A percentile compares a stretch with the other conserved stretches of the same genome.
phyloP scores from a whole-genome alignment of 2,329 filamentous ascomycete species.

The Periconia macrospinosa region DNA sequence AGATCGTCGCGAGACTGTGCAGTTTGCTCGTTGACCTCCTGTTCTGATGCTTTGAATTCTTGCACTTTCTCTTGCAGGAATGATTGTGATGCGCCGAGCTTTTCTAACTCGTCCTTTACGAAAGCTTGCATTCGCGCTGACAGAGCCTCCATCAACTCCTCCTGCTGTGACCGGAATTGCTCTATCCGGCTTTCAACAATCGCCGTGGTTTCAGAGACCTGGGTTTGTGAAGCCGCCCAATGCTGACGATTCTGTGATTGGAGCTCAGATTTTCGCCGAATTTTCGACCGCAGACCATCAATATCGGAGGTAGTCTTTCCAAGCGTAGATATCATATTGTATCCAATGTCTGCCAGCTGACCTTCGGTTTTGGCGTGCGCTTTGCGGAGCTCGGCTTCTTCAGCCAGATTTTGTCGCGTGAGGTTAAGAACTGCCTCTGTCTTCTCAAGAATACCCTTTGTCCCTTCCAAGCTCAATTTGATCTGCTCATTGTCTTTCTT shows the following conservation, averaged over 20 bases:
- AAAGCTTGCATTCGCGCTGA: constrained; percentile 75
- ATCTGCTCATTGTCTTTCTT: constrained; percentile 89
- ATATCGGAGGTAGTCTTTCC: constrained; percentile 79
- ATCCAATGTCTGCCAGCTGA: constrained; percentile 72
- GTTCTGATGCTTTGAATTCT: constrained; percentile 68
- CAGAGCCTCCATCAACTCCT: constrained; percentile 67
- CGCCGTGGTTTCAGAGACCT: constrained; percentile 75
- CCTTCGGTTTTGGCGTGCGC: constrained; percentile 86
- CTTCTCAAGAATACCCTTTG: constrained; percentile 79
- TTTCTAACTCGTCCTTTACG: constrained; percentile 72
- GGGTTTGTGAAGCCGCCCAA: constrained; percentile 75
- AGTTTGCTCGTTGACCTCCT: constrained; percentile 69
- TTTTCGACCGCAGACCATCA: constrained; percentile 79
- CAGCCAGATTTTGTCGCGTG: constrained; percentile 73
- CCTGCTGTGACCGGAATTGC: constrained; percentile 72
- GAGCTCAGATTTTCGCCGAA: constrained; percentile 80
- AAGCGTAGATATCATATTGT: constrained; percentile 75
- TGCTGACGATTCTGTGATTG: constrained; percentile 76
- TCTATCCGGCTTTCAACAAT: constrained; percentile 76
- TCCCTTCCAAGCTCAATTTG: constrained; percentile 71
- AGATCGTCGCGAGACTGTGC: constrained; percentile 76
- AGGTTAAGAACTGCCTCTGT: constrained; percentile 81
- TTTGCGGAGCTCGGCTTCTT: constrained; percentile 77
- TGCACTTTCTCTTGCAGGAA: constrained; percentile 71
- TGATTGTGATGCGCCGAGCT: constrained; percentile 68